Base-by-base conservation (phyloP, 257 asterid genomes). In the Solanum pinnatisectum region DNA sequence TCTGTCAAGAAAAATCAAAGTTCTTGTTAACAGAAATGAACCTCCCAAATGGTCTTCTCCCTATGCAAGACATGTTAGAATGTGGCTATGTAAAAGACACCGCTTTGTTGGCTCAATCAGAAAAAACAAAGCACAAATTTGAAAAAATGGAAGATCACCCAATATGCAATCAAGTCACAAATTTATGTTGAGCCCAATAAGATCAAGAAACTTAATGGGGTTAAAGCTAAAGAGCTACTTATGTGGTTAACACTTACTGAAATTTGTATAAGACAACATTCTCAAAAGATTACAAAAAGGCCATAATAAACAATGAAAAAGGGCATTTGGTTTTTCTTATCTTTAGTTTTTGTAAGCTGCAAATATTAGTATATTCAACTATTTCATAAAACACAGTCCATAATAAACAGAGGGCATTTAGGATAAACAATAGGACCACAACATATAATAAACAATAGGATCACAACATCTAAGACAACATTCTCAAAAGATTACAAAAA, bases 141-240 rank as follows among this genome's bases (percentile, higher is more conserved):
- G 63, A 86, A 89, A 79, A 86, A 39, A 90, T 42, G 88, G 83
- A 67, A 84, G 32, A 56, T 76, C 25, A 0, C 89, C 27, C 90
- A 87, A 40, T 92, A 92, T 59, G 90, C 84, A 16, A 22, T 20
- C 92, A 90, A 40, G 94, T 92, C 23, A 92, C 94, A n/a, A 16
- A 92, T 92, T 1, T 77, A 36, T 35, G 92, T 92, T 23, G 94
- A 88, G 83, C 91, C 39, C 16, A 77, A 88, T 88, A 89, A n/a
- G 89, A 92, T 92, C 90, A 92, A 92, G 92, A 92, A 92, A 49
- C 90, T 92, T 5, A 92, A 91, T 23, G 94, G 94, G 4, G 94
- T 92, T 18, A 92, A 92, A 83, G 89, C 91, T 60, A 92, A 92
- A 84, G 94, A 92, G 68, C 89, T 92, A 0, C 36, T 92, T 60